A percentile compares a stretch with the other conserved stretches of the same genome.
Evolutionary conservation across 148 eudicot species (phyloP).

Genomic region (Silene uniflora): DNA sequence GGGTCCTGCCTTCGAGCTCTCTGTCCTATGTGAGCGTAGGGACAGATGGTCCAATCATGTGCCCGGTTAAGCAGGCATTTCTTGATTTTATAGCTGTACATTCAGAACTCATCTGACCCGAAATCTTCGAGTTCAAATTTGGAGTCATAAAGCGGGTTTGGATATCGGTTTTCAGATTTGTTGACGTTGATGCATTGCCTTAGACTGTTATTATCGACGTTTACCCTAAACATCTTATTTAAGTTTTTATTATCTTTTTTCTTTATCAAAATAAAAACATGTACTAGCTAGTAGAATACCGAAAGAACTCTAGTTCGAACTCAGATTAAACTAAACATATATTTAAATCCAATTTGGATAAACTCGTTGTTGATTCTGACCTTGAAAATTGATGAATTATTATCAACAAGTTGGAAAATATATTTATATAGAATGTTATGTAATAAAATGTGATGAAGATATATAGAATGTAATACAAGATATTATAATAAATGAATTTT

Average conservation of each 20-base stretch:
- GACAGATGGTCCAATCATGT: conserved; percentile 30
- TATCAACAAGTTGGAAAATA: too few species aligned
- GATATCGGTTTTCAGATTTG: neutral
- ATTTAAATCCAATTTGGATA: too few species aligned
- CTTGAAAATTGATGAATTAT: too few species aligned
- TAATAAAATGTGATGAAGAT: neutral
- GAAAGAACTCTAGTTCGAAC: too few species aligned
- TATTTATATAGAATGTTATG: too few species aligned
- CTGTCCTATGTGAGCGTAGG: conserved; percentile 23
- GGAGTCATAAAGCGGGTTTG: neutral
- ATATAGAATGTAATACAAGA: neutral
- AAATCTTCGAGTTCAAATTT: conserved; percentile 2
- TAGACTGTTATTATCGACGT: neutral
- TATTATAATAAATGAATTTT: neutral
- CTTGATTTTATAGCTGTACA: conserved; percentile 24
- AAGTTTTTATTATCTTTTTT: neutral
- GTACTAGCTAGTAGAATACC: too few species aligned
- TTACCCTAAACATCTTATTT: conserved; percentile 15
- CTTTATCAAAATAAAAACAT: neutral
- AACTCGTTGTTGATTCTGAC: too few species aligned
- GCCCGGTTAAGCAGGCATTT: conserved; percentile 16
- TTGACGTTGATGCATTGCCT: conserved; percentile 8
- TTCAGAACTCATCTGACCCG: conserved; percentile 23
- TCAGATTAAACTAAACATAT: too few species aligned
- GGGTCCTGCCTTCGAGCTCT: conserved; percentile 28